Conservation (phyloP, 2,329 filamentous ascomycete genomes). For the Penicillium sp. region DNA sequence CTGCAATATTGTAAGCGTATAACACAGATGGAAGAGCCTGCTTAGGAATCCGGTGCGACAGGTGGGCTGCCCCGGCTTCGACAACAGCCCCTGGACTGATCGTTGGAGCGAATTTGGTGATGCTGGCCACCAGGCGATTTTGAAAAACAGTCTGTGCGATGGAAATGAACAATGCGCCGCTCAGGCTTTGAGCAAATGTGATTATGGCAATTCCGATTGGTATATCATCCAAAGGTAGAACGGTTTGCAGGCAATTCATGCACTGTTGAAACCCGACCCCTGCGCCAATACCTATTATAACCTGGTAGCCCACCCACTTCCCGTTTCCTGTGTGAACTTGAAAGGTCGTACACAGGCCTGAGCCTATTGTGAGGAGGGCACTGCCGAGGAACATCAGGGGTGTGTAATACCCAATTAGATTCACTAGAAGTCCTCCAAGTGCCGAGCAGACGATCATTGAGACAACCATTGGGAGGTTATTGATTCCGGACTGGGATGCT, state of each 20-base stretch:
- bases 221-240: conserved; percentile 33
- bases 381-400: conserved; percentile 38
- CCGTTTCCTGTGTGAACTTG: conserved; percentile 25
- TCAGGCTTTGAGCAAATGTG: conserved; percentile 40
- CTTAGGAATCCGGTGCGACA: conserved; percentile 29
- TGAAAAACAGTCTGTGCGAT: conserved; percentile 41
- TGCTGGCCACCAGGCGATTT: conserved; percentile 31
- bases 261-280: conserved; percentile 39
- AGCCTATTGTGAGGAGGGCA: conserved; percentile 33
- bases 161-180: conserved; percentile 39
- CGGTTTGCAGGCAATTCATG: conserved; percentile 37
- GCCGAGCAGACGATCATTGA: conserved; percentile 34
- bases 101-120: conserved; percentile 25
- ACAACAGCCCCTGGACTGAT: conserved; percentile 30
- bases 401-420: conserved; percentile 40
- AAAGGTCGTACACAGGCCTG: conserved; percentile 38
- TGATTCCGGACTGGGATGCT: conserved; percentile 38
- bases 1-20: conserved; percentile 38
- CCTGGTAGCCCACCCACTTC: conserved; percentile 42
- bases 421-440: conserved; percentile 32
- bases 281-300: conserved; percentile 36
- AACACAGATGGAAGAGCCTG: conserved; percentile 32
- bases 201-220: conserved; percentile 37
- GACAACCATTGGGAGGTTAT: conserved; percentile 38
- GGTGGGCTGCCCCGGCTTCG: conserved; percentile 37